Base-by-base conservation (phyloP, 805 yeast genomes). In the Brettanomyces custersianus region DNA sequence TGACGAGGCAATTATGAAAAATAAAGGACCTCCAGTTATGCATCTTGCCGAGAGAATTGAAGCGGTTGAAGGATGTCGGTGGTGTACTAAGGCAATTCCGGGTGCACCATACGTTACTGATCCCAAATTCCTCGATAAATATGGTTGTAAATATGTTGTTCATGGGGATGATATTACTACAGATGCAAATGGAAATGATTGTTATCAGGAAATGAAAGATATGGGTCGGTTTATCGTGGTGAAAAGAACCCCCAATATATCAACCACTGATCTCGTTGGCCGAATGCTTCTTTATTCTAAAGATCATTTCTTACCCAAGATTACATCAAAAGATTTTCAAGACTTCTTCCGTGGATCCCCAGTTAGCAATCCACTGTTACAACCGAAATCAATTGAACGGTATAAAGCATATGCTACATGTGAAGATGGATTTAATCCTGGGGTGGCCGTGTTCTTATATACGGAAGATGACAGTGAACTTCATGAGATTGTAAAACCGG, bases 141-240 rank as follows among this genome's bases (percentile, higher is more conserved):
- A 74, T 51, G 73, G 72, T 5, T 92, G 98, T 62, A 60, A 74
- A 51, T 92, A 78, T 55, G 98, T 92, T n/a, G 95, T 92, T 9
- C 98, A 92, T 57, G 98, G 98, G 5, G 98, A 92, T 59, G 98
- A 92, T 54, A 86, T 92, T 45, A 92, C 96, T 19, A 83, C 96
- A 2, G 97, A 92, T 59, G 95, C 95, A 12, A 70, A 85, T 51
- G 98, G 98, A 2, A 78, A 84, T 38, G 98, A 92, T 60, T 86
- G 96, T 51, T 92, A 92, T 60, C 80, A 81, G 39, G 68, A 57
- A 19, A 84, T 88, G 45, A 88, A 90, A 55, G 85, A 84, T 36
- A 59, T 75, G 52, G 95, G 94, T n/a, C 62, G 90, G 45, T 84
- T 90, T 54, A 70, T 79, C 16, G 86, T 85, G n/a, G 97, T 92